Evolutionary conservation across 2,329 filamentous ascomycete species (phyloP), one percentile per base, ranked within the genome.

Genomic region (Trichoderma citrinoviride): DNA sequence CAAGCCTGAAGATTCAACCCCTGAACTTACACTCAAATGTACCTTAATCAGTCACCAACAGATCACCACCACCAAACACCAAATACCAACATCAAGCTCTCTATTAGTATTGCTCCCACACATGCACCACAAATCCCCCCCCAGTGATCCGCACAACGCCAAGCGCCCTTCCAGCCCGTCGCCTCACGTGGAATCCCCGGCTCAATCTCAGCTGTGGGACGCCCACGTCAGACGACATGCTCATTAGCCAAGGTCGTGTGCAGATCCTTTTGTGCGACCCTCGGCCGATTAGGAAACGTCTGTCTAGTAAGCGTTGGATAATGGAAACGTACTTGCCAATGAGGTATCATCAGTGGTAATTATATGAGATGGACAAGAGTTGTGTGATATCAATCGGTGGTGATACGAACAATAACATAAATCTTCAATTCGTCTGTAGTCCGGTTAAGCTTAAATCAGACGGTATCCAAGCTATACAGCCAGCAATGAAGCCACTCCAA

Each of bases 161-260:
- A 46, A 44, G 41, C 25, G 25, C 52, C 14, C 15, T 41, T 46
- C 40, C 37, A 27, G 37, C 21, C 37, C 7, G 55, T 21, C 19
- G 25, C 23, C 33, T 64, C 53, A 64, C 61, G 61, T 61, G 56
- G 40, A 47, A 61, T 27, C 27, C 0, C 4, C 50, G 43, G n/a
- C 21, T 37, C 55, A 50, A 25, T 50, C 40, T 65, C 21, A 46
- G 56, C 50, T 43, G 47, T 41, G 56, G 64, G 49, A 43, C 43
- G 25, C 21, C 64, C n/a, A 61, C 55, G 64, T 65, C 64, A 65
- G 64, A 44, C 47, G 64, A 49, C 56, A 43, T 54, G 40, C 25
- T 49, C 33, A 37, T 37, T 33, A 14, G 27, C 37, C 40, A 52
- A 54, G 43, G 55, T 37, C 29, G 29, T 19, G 53, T 23, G 64